Conservation (phyloP, 1,284 basidiomycete genomes). For the Phenoliferia sp. region DNA sequence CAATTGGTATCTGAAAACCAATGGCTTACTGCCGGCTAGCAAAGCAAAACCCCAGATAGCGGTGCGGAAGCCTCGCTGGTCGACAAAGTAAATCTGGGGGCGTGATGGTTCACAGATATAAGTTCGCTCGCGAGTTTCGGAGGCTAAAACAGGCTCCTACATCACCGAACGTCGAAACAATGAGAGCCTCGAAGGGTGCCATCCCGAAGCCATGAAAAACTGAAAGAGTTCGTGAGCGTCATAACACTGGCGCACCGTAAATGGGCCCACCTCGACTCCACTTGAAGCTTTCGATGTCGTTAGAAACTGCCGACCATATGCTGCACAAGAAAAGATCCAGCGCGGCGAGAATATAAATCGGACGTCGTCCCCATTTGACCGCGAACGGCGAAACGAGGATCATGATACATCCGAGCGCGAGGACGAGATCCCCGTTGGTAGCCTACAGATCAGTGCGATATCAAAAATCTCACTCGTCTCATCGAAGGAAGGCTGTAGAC, state of each 20-base stretch:
- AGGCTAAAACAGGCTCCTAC: constrained; percentile 42
- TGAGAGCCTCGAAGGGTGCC: constrained; percentile 49
- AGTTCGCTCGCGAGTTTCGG: too few species aligned
- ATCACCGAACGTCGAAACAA: constrained; percentile 49
- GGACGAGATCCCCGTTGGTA: constrained; percentile 34
- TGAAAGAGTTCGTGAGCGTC: constrained; percentile 46
- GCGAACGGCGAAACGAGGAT: constrained; percentile 47
- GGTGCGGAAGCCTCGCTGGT: constrained; percentile 1
- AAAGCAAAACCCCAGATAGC: constrained; percentile 7
- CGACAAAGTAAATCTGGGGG: background rate
- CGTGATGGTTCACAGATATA: too few species aligned
- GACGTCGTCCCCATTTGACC: constrained; percentile 50
- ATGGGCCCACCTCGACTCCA: constrained; percentile 43
- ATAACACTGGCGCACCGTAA: constrained; percentile 48
- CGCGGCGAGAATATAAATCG: constrained; percentile 43
- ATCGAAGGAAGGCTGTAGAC: background rate
- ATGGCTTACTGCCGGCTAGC: background rate
- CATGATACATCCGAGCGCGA: constrained; percentile 47
- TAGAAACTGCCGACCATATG: background rate
- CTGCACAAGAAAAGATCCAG: background rate
- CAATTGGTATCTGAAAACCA: too few species aligned
- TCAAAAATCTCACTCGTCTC: constrained; percentile 31
- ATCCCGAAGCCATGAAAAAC: constrained; percentile 51
- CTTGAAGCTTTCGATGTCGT: background rate
- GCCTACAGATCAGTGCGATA: constrained; percentile 44